Evolutionary conservation across 441 rosid genomes (phyloP), one percentile per base, ranked within the genome.

Genomic region (Breynia disticha): DNA sequence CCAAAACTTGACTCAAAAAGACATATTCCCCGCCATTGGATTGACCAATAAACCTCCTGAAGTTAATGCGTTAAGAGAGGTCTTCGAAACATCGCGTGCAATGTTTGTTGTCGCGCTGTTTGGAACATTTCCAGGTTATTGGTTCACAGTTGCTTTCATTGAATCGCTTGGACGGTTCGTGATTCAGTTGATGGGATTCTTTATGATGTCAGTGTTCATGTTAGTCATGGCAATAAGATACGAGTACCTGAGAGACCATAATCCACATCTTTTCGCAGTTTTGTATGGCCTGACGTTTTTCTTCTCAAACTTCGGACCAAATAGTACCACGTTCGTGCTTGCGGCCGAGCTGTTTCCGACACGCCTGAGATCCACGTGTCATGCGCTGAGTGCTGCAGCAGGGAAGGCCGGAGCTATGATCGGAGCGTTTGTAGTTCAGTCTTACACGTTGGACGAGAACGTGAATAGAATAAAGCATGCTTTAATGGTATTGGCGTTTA

Each of bases 291-390:
- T 74, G 1, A 77, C 85, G 0, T 76, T 79, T 64, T 79, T 79
- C 72, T 79, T 76, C 9, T 75, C 82, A 0, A 79, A 79, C 46
- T 79, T 79, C 5, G 85, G 85, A 0, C 85, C 80, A 0, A 79
- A 79, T 19, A 68, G 65, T 22, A 79, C 76, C 0, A 76, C 80
- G 0, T 75, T 80, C 19, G 80, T 80, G 19, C 59, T 77, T 9
- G 75, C 80, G 0, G 86, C 82, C 0, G 82, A 79, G 71, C 37
- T 79, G 50, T 76, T 79, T 45, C 85, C 85, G 0, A 79, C 85
- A 0, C 35, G 80, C 48, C 2, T 79, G 28, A 64, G 82, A 47
- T 72, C 85, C 22, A 79, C 80, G 12, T 74, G 85, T 54, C 85
- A 79, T 15, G 82, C 77, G 0, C 42, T 74, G 41, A 76, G 82